Evolutionary conservation across 2,329 filamentous ascomycete genomes (phyloP).

Genomic region (Teratosphaeria zuluensis): DNA sequence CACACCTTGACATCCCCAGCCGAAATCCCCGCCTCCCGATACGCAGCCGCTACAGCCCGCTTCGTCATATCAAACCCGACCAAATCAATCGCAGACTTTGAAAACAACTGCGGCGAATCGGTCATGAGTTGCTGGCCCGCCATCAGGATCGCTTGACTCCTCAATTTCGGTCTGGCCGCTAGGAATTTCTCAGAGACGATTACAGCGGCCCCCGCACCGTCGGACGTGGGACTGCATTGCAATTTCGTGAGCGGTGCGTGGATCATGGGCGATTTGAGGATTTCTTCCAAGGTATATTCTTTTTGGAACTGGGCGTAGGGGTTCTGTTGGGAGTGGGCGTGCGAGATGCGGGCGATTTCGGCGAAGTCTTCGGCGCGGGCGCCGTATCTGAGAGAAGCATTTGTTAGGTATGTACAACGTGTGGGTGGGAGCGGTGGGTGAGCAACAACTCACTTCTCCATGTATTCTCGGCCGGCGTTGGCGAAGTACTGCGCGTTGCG

Average conservation of each 20-base stretch:
- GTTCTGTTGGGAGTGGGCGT: slow-evolving; percentile 81
- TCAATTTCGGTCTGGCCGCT: slow-evolving; percentile 70
- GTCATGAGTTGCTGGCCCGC: slow-evolving; percentile 81
- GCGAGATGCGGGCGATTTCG: slow-evolving; percentile 87
- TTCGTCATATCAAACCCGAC: slow-evolving; percentile 80
- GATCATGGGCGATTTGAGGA: slow-evolving; percentile 66
- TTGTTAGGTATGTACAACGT: too few species aligned
- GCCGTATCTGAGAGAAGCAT: slow-evolving; percentile 53
- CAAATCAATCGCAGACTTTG: slow-evolving; percentile 70
- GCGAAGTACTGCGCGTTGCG: slow-evolving; percentile 67
- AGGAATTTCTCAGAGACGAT: slow-evolving; percentile 85
- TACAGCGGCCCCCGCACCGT: slow-evolving; percentile 80
- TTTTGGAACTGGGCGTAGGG: slow-evolving; percentile 94
- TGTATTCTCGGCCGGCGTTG: slow-evolving; percentile 91
- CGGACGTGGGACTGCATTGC: slow-evolving; percentile 95
- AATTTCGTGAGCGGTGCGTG: slow-evolving; percentile 85
- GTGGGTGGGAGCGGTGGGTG: too few species aligned
- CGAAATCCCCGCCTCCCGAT: slow-evolving; percentile 59
- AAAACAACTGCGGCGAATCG: slow-evolving; percentile 72
- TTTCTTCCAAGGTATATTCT: slow-evolving; percentile 77
- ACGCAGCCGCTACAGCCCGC: slow-evolving; percentile 57
- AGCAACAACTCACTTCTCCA: slow-evolving; percentile 58
- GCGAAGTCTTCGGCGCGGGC: slow-evolving; percentile 79
- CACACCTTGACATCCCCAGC: slow-evolving; percentile 68
- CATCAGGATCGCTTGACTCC: slow-evolving; percentile 72